A percentile compares a stretch with the other conserved stretches of the same genome.
Evolutionary conservation across 2,329 filamentous ascomycete genomes (phyloP).

Genomic region (Aspergillus sp.): DNA sequence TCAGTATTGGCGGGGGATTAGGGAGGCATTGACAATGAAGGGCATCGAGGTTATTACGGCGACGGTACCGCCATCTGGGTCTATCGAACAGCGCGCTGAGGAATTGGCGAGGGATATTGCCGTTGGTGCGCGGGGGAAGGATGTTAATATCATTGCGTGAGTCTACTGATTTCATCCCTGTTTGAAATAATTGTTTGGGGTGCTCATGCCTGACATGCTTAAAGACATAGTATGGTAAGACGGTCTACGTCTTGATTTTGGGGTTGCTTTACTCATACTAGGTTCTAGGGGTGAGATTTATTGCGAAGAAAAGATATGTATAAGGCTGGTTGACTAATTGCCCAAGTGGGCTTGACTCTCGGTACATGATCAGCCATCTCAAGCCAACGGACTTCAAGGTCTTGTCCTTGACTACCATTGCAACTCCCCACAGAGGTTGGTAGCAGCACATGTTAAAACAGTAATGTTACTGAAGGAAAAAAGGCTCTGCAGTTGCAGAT

Average conservation of each 20-base stretch:
- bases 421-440: slow-evolving; percentile 52
- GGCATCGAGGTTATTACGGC: slow-evolving; percentile 57
- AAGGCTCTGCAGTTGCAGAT: slow-evolving; percentile 56
- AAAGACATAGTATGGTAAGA: slow-evolving; percentile 44
- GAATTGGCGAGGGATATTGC: slow-evolving; percentile 50
- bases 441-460: not conserved
- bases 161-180: slow-evolving; percentile 16
- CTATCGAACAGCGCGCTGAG: slow-evolving; percentile 52
- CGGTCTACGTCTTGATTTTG: not conserved
- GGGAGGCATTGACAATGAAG: slow-evolving; percentile 49
- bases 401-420: slow-evolving; percentile 58
- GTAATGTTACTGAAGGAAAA: slow-evolving; percentile 7
- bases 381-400: slow-evolving; percentile 65
- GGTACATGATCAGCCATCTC: slow-evolving; percentile 57
- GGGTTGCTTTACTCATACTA: slow-evolving; percentile 3
- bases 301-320: not conserved
- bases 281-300: slow-evolving; percentile 26
- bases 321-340: slow-evolving; percentile 2
- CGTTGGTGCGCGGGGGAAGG: slow-evolving; percentile 47
- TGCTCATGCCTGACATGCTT: slow-evolving; percentile 3
- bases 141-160: slow-evolving; percentile 60
- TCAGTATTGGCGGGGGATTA: slow-evolving; percentile 60
- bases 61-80: slow-evolving; percentile 52
- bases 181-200: not conserved
- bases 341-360: slow-evolving; percentile 53